Base-by-base conservation (phyloP, 495 filamentous ascomycete species). In the Tuber microsphaerosporum region DNA sequence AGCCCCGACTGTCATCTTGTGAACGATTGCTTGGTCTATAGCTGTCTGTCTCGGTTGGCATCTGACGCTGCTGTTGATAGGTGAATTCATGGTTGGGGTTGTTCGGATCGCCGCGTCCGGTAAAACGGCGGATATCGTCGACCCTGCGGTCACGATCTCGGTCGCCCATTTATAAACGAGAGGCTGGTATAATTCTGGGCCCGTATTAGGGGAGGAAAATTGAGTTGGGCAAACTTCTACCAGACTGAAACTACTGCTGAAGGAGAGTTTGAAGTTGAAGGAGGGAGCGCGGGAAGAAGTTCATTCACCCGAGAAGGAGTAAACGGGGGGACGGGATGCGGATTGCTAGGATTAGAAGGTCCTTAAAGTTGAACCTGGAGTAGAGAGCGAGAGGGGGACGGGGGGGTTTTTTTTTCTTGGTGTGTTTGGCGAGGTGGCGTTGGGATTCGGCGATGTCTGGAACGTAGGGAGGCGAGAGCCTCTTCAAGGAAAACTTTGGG, bases 31-130 rank as follows among this genome's bases (percentile, higher is more conserved):
- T 34, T 19, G 77, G 77, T 61, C 78, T 77, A 45, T 80, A 79
- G 20, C 71, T 76, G 45, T 80, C 78, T 20, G 70, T 71, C 14
- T 65, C 56, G 10, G 9, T 48, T 43, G 74, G 76, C 5, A 71
- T 70, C 26, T 79, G 70, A 14, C 74, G 77, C 17, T 71, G 45
- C 20, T 76, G 71, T 51, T 79, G 74, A 45, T 79, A 82, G 2
- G 74, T 74, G 75, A 82, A 82, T 41, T 82, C 81, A 14, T 74
- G 80, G 19, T 82, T 73, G 37, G 31, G 56, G 22, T 48, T 71
- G 69, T 75, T 77, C 39, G 80, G 77, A 75, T 82, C 77, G 19
- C 74, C 70, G 69, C 77, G 75, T 65, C 80, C 81, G 6, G 81
- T 82, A 61, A 82, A 82, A 70, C 75, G 73, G 16, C 72, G 73